Evolutionary conservation across 148 eudicot genomes (phyloP).

Genomic region (Silene latifolia): DNA sequence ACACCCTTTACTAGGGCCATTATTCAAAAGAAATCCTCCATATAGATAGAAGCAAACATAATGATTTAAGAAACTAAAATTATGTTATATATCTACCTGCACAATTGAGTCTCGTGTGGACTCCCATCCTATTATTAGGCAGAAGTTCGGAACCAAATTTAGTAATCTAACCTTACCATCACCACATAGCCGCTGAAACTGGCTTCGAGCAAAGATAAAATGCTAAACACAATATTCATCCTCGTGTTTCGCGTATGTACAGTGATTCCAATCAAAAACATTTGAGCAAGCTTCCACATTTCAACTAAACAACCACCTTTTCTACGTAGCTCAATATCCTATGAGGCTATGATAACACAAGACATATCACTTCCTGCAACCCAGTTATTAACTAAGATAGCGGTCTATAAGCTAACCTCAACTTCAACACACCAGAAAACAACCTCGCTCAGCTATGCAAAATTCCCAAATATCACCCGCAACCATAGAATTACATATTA

Average conservation of each 20-base stretch:
- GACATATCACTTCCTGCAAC: not conserved
- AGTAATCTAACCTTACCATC: not conserved
- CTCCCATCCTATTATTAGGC: not conserved
- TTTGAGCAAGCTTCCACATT: not conserved
- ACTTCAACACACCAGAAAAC: not conserved
- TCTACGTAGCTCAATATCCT: not conserved
- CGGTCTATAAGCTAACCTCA: not conserved
- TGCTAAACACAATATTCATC: not conserved
- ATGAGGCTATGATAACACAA: not conserved
- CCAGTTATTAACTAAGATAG: too few species aligned
- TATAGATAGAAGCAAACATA: too few species aligned
- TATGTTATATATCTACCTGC: too few species aligned
- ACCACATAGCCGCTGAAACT: not conserved
- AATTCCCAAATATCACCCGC: not conserved
- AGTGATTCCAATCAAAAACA: not conserved
- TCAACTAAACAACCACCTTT: slow-evolving; percentile 1
- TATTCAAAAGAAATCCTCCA: too few species aligned
- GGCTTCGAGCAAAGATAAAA: not conserved
- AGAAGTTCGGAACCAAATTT: not conserved
- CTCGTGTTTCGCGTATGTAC: not conserved
- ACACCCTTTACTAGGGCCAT: too few species aligned
- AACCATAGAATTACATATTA: not conserved
- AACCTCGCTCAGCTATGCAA: not conserved
- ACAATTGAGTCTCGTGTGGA: not conserved
- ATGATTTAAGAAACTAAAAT: too few species aligned